Evolutionary conservation across 2,329 filamentous ascomycete species (phyloP).

Genomic region (Nothopassalora personata): DNA sequence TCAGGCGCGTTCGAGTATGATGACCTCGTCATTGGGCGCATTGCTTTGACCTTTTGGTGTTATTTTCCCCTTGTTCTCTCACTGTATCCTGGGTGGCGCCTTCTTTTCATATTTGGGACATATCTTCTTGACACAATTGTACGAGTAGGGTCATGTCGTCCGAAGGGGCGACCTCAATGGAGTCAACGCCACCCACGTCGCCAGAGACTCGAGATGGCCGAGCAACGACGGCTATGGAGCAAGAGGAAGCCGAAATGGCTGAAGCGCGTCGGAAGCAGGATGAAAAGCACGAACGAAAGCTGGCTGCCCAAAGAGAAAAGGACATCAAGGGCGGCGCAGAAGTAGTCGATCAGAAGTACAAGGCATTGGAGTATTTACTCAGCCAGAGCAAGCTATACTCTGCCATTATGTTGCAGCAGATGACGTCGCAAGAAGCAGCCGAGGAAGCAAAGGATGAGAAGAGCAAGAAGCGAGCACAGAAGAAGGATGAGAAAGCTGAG

Average conservation of each 20-base stretch:
- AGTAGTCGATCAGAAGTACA: constrained; percentile 47
- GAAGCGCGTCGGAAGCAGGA: constrained; percentile 40
- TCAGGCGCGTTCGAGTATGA: neutral
- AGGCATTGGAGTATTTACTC: constrained; percentile 48
- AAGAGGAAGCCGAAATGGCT: constrained; percentile 44
- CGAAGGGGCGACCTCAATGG: constrained; percentile 17
- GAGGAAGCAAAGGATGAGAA: constrained; percentile 43
- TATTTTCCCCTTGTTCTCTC: neutral
- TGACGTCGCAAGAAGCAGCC: constrained; percentile 48
- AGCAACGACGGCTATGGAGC: constrained; percentile 39
- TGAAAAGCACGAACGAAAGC: constrained; percentile 39
- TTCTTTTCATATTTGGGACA: neutral
- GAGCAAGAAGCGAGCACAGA: constrained; percentile 40
- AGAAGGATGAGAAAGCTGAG: constrained; percentile 45
- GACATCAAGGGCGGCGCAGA: constrained; percentile 43
- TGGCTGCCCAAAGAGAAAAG: constrained; percentile 43
- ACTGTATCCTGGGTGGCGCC: neutral
- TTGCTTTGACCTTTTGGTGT: neutral
- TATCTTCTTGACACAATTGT: neutral
- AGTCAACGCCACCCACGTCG: constrained; percentile 33
- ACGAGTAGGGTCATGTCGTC: constrained; percentile 13
- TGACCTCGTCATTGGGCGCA: neutral
- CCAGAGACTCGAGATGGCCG: constrained; percentile 27
- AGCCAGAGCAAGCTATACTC: constrained; percentile 51
- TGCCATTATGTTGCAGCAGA: constrained; percentile 49